A percentile compares a stretch with the other conserved stretches of the same genome.
These are phyloP conservation scores for Tolypocladium pustulatum DNA, from an alignment of 2,329 filamentous ascomycete species.

Conservation along the genomic window DNA sequence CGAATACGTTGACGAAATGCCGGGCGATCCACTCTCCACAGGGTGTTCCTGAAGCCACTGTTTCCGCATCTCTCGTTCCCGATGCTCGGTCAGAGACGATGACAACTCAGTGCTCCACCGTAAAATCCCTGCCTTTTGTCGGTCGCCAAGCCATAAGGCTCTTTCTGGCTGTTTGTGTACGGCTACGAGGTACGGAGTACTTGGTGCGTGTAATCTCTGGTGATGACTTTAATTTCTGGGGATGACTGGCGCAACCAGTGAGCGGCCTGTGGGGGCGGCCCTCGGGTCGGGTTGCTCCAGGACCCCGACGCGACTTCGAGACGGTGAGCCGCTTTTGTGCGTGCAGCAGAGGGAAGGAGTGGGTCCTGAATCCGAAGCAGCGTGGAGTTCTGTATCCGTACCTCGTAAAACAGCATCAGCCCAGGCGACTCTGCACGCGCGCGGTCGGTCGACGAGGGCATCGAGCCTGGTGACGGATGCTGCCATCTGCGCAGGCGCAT, in stretches of 20 bases:
- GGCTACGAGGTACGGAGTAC: too few relatives aligned
- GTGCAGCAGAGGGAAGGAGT: not conserved
- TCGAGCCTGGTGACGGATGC: not conserved
- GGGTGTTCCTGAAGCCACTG: not conserved
- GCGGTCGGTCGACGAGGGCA: not conserved
- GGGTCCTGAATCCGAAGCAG: not conserved
- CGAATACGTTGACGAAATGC: not conserved
- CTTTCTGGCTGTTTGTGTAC: too few relatives aligned
- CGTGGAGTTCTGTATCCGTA: too few relatives aligned
- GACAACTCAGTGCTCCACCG: not conserved
- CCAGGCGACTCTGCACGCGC: not conserved
- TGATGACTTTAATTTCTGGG: not conserved
- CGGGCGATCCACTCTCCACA: not conserved
- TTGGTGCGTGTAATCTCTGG: too few relatives aligned
- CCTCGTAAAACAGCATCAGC: too few relatives aligned
- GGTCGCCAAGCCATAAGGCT: not conserved
- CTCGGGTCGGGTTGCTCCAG: constrained; percentile 18
- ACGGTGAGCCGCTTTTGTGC: not conserved
- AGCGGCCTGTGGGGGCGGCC: not conserved
- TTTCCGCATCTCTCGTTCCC: not conserved
- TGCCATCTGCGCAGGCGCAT: not conserved
- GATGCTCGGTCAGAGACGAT: not conserved
- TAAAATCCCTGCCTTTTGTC: not conserved
- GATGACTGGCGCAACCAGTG: not conserved
- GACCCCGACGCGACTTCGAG: constrained; percentile 15